These are phyloP conservation scores for Triticum urartu DNA, from an alignment of 176 grass and related monocot genomes.

Conservation along the genomic window DNA sequence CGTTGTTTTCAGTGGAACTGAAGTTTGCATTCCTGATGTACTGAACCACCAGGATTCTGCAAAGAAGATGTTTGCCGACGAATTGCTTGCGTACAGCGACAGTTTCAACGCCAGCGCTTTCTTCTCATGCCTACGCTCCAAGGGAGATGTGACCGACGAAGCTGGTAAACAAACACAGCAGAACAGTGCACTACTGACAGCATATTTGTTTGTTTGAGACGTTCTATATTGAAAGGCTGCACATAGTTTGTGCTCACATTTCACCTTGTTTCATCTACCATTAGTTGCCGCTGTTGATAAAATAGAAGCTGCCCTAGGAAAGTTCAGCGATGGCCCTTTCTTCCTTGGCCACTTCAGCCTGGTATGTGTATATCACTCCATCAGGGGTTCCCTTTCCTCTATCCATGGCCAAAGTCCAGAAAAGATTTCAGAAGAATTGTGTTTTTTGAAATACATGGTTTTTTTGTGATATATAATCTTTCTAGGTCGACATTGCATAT, in stretches of 20 bases:
- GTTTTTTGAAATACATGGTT: background rate
- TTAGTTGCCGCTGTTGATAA: constrained; percentile 70
- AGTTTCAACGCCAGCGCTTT: constrained; percentile 31
- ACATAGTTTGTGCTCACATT: background rate
- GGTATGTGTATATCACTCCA: constrained; percentile 25
- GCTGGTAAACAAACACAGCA: constrained; percentile 22
- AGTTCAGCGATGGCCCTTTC: constrained; percentile 73
- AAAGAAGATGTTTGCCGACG: constrained; percentile 64
- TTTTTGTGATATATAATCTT: background rate
- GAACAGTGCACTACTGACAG: background rate
- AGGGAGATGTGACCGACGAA: constrained; percentile 42
- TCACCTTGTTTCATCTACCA: background rate
- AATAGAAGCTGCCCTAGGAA: constrained; percentile 62
- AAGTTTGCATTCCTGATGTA: background rate
- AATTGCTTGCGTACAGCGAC: constrained; percentile 56
- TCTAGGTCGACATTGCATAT: constrained; percentile 77
- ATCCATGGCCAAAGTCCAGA: background rate
- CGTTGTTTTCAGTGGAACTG: background rate
- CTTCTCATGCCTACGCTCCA: constrained; percentile 25
- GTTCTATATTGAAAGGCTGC: background rate
- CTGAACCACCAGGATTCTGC: constrained; percentile 43
- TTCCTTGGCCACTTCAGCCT: constrained; percentile 84
- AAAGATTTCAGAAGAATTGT: background rate
- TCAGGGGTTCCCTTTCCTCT: background rate
- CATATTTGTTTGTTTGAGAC: background rate